phyloP scores from a whole-genome alignment of 2,329 filamentous ascomycete genomes.

The Chaetomiaceae sp. region DNA sequence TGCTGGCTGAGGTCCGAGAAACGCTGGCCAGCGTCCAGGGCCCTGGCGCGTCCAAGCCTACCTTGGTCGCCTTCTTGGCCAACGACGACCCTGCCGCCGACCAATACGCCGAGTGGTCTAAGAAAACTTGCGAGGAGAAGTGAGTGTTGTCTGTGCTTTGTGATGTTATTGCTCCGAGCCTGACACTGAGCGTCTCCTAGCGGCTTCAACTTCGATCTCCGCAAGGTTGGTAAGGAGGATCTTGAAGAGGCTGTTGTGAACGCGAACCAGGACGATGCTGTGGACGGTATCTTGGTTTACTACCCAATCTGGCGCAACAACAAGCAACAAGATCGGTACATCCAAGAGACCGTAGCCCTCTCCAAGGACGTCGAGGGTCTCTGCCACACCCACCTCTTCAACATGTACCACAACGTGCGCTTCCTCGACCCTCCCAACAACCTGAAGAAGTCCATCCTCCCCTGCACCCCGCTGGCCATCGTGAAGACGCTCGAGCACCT shows the following conservation, averaged over 20 bases:
- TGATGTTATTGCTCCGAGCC: not conserved
- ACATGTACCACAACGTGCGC: conserved; percentile 99
- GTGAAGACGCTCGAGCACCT: conserved; percentile 97
- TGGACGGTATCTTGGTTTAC: conserved; percentile 95
- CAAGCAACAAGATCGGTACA: conserved; percentile 82
- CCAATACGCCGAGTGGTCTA: conserved; percentile 95
- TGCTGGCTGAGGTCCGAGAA: conserved; percentile 71
- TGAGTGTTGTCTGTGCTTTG: conserved; percentile 44
- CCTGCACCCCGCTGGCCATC: conserved; percentile 90
- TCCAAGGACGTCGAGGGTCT: conserved; percentile 94
- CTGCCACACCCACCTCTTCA: conserved; percentile 89
- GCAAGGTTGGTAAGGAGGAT: conserved; percentile 74
- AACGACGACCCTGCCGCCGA: conserved; percentile 85
- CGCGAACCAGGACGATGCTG: conserved; percentile 69
- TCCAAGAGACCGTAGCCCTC: conserved; percentile 88
- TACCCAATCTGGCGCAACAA: conserved; percentile 87
- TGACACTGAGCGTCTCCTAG: conserved; percentile 37
- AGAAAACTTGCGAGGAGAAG: conserved; percentile 95
- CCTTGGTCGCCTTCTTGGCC: conserved; percentile 84
- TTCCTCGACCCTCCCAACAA: conserved; percentile 77
- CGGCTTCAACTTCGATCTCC: conserved; percentile 84
- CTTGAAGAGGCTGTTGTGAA: conserved; percentile 83
- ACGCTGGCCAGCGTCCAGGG: conserved; percentile 66
- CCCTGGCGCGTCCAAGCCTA: conserved; percentile 51
- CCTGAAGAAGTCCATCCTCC: conserved; percentile 82